Base-by-base conservation (phyloP, 768 basidiomycete genomes). In the Tricholoma sp. region DNA sequence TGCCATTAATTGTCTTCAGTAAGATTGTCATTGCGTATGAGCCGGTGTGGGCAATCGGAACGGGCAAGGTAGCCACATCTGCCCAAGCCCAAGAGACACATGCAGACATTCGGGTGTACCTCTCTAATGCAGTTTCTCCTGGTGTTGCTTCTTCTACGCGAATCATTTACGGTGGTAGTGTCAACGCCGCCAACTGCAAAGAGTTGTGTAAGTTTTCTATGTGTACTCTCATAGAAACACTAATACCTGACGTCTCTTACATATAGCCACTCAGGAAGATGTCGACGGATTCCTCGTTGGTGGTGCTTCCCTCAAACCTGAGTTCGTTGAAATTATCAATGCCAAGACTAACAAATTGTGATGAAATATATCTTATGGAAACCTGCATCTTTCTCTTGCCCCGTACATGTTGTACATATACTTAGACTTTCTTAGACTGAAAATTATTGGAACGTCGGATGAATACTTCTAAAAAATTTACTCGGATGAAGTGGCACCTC, bases 211-310 rank as follows among this genome's bases (percentile, higher is more conserved):
- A 63, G 88, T 78, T 11, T 32, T 29, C 10, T 24, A 49, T 43
- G 16, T 43, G 54, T 31, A 16, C 29, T 9, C 16, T 50, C 29
- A 43, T n/a, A 39, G 51, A 41, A 21, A 32, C 14, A 10, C 12
- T 19, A 24, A 6, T 35, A 19, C 43, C 51, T 56, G 45, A 65
- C 31, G 12, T 59, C 11, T 32, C 7, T 16, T 6, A n/a, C 52
- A 45, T 62, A 51, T 63, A 96, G 94, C 86, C 27, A 71, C 70
- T 7, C 86, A 89, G 65, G 76, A 76, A 10, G 96, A 98, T 68
- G 87, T 98, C 47, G 96, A 98, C 71, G 96, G 96, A 8, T 98
- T 98, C 88, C 86, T 98, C 62, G 96, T 98, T 37, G 96, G 95
- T 22, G 95, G 96, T 22, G 96, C 96, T 32, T 98, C 95, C 14